Percentiles rank a stretch among this genome's conserved stretches.
These are phyloP conservation scores for Phialophora chinensis DNA, from an alignment of 2,329 filamentous ascomycete genomes.

Conservation along the genomic window DNA sequence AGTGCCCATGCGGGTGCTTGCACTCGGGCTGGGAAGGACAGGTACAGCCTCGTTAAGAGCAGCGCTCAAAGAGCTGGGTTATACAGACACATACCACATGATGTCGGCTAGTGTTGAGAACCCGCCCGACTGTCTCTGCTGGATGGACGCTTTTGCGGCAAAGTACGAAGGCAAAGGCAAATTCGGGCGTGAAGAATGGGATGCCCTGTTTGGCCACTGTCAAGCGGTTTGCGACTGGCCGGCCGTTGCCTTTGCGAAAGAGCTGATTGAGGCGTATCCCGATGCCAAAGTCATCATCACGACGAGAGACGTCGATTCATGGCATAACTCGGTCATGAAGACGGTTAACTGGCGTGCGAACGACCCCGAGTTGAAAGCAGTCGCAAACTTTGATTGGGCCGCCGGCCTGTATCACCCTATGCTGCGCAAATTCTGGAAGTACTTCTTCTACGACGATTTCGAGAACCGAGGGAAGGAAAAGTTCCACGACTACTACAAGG, in stretches of 20 bases:
- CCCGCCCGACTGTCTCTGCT: conserved; percentile 70
- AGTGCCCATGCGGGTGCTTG: conserved; percentile 75
- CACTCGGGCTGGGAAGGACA: conserved; percentile 72
- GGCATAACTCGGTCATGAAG: conserved; percentile 68
- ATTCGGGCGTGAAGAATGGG: conserved; percentile 72
- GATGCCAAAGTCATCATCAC: conserved; percentile 74
- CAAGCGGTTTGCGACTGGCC: conserved; percentile 72
- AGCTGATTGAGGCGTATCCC: conserved; percentile 73
- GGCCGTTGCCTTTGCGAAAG: conserved; percentile 69
- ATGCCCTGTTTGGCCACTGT: conserved; percentile 69
- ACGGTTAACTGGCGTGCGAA: conserved; percentile 72
- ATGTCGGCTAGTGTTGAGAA: conserved; percentile 73
- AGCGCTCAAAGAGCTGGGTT: conserved; percentile 70
- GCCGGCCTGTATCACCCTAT: conserved; percentile 72
- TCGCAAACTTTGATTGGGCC: conserved; percentile 67
- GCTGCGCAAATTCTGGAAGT: conserved; percentile 71
- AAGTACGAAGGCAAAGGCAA: conserved; percentile 66
- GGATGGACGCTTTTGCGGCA: conserved; percentile 71
- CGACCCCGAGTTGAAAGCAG: conserved; percentile 64
- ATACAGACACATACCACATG: conserved; percentile 71
- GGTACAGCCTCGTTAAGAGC: conserved; percentile 72
- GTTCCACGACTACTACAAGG: conserved; percentile 63
- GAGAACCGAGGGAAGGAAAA: conserved; percentile 68
- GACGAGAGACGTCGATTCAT: conserved; percentile 69
- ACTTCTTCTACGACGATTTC: conserved; percentile 72